These are phyloP conservation scores for Corylus americana DNA, from an alignment of 306 rosid genomes.

Conservation along the genomic window DNA sequence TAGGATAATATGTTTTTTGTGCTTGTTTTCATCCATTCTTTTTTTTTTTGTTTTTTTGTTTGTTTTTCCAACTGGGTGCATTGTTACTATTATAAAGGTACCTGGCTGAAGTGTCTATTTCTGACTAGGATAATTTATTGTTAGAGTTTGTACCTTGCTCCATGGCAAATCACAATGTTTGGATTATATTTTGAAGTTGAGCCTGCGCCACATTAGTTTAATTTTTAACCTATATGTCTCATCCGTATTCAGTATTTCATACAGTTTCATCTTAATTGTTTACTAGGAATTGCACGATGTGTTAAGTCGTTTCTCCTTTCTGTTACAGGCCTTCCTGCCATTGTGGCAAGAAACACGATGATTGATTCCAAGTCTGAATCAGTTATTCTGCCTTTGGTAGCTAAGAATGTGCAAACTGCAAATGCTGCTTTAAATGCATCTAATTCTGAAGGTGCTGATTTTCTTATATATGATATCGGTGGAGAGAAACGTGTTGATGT, in stretches of 20 bases:
- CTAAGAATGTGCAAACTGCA: conserved; percentile 61
- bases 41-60: neutral
- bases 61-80: neutral
- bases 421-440: conserved; percentile 77
- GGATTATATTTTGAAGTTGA: neutral
- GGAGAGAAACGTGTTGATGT: conserved; percentile 32
- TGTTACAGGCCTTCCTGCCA: conserved; percentile 80
- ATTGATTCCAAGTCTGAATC: conserved; percentile 67
- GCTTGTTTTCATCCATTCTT: neutral
- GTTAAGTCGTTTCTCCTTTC: conserved; percentile 17
- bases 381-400: conserved; percentile 88
- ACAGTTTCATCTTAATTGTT: neutral
- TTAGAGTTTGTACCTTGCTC: neutral
- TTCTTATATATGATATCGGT: conserved; percentile 59
- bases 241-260: neutral
- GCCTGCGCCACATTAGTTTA: neutral
- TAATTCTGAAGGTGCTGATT: conserved; percentile 91
- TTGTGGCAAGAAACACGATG: conserved; percentile 89
- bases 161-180: neutral
- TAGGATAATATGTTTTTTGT: neutral
- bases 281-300: neutral
- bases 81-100: neutral
- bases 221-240: neutral
- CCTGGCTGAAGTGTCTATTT: neutral
- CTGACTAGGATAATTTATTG: neutral